Evolutionary conservation across 495 filamentous ascomycete species (phyloP).

Genomic region (Sordaria brevicollis): DNA sequence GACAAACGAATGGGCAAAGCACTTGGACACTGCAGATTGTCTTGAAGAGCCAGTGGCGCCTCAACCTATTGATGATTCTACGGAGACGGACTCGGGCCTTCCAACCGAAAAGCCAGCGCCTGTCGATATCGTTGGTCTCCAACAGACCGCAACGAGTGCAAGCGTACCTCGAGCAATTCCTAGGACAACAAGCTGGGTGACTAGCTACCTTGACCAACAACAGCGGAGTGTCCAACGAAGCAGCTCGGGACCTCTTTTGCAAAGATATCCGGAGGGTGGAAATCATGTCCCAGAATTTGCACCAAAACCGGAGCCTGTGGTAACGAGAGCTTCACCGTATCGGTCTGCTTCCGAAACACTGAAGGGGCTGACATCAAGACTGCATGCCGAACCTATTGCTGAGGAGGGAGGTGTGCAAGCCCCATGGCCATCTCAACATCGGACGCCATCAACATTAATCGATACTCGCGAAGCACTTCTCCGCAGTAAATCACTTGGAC

Average conservation of each 20-base stretch:
- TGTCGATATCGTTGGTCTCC: constrained; percentile 54
- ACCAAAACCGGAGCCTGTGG: constrained; percentile 7
- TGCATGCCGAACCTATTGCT: constrained; percentile 26
- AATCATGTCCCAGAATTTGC: not conserved
- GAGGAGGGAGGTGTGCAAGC: constrained; percentile 24
- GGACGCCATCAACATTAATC: constrained; percentile 45
- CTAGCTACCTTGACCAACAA: constrained; percentile 10
- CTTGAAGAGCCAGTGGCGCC: constrained; percentile 57
- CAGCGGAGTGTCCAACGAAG: constrained; percentile 5
- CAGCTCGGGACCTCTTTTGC: constrained; percentile 12
- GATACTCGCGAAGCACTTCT: constrained; percentile 51
- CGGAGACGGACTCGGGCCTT: constrained; percentile 3
- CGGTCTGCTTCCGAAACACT: constrained; percentile 13
- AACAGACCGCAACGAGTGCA: constrained; percentile 54
- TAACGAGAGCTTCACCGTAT: constrained; percentile 1
- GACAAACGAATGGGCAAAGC: constrained; percentile 96
- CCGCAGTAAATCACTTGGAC: constrained; percentile 35
- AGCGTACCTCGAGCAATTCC: constrained; percentile 25
- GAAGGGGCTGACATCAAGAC: constrained; percentile 5
- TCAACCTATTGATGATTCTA: constrained; percentile 23
- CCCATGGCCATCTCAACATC: constrained; percentile 22
- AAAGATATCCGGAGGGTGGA: constrained; percentile 6
- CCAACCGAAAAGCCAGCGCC: constrained; percentile 45
- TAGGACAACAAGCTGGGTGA: constrained; percentile 24
- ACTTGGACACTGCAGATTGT: constrained; percentile 64